Conservation (phyloP, 179 eudicot genomes). For the Kewa caespitosa region DNA sequence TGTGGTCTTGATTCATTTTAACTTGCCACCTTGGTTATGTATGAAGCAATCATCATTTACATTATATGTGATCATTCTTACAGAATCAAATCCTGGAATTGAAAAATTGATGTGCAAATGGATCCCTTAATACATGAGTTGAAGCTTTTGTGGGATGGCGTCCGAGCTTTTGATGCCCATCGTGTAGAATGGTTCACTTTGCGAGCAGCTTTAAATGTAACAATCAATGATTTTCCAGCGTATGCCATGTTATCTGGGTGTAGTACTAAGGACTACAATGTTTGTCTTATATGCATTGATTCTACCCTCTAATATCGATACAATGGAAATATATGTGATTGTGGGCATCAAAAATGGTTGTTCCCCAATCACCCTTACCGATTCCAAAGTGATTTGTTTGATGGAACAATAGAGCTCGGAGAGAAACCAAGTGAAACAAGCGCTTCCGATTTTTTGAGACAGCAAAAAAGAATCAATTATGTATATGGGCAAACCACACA, state of each 20-base stretch:
- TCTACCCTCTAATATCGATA: too few relatives aligned
- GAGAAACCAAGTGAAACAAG: too few relatives aligned
- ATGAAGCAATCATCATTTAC: background rate
- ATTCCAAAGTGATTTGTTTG: too few relatives aligned
- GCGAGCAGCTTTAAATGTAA: background rate
- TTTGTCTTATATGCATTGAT: too few relatives aligned
- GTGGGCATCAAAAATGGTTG: too few relatives aligned
- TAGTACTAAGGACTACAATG: too few relatives aligned
- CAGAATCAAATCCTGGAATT: slow-evolving; percentile 9
- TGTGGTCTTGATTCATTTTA: slow-evolving; percentile 1
- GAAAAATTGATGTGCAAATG: slow-evolving; percentile 14
- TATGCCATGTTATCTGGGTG: slow-evolving; percentile 5
- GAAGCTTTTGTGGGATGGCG: background rate
- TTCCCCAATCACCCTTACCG: too few relatives aligned
- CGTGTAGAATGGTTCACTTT: background rate
- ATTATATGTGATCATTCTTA: background rate
- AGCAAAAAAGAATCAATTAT: too few relatives aligned
- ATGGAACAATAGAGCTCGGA: too few relatives aligned
- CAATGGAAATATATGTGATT: too few relatives aligned
- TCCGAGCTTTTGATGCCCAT: slow-evolving; percentile 16
- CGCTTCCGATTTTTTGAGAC: too few relatives aligned
- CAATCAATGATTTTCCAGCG: slow-evolving; percentile 17
- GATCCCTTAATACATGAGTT: slow-evolving; percentile 14
- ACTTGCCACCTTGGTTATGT: slow-evolving; percentile 13
- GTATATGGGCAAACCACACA: too few relatives aligned